Base-by-base conservation (phyloP, 164 flowering plant species). In the Chloranthus sessilifolius region DNA sequence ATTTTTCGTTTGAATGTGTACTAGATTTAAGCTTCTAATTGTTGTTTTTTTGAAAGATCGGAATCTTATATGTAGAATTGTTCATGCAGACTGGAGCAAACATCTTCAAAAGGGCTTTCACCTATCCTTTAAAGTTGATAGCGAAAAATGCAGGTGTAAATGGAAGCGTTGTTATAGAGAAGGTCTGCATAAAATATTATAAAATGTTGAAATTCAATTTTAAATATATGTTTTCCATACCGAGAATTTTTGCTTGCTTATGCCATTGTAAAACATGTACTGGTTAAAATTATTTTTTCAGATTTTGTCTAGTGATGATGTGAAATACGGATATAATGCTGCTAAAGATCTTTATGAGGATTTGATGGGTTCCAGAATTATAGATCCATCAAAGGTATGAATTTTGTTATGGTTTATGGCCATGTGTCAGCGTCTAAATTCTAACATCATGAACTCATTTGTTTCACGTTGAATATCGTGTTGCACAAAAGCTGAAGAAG, bases 311-410 rank as follows among this genome's bases (percentile, higher is more conserved):
- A 62, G 30, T 47, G 71, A 70, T 39, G 68, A 81, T 45, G 14
- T 43, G 19, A 67, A 47, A 1, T 88, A 68, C 41, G 97, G 97
- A 16, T 88, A 85, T 57, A 85, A 88, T 69, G 95, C 95, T 58
- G 91, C 95, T 36, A 88, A 25, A 54, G 73, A 76, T 65, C 27
- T 58, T 37, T 88, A 79, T 40, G 91, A 85, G 62, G 84, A 88
- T 67, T 63, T 88, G 47, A 79, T 88, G 67, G 62, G 73, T 56
- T 82, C 87, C 44, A 83, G 88, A 53, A 85, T 88, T 44, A 63
- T 85, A 7, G 97, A 88, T 72, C 97, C 95, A 25, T 17, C 97
- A 40, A 88, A 85, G 97, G 97, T 85, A 70, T 36, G n/a, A n/a
- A n/a, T n/a, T n/a, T n/a, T n/a, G n/a, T n/a, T n/a, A n/a, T n/a